A percentile compares a stretch with the other conserved stretches of the same genome.
phyloP scores from a whole-genome alignment of 805 yeast species.

The Pichia pseudocactophila region DNA sequence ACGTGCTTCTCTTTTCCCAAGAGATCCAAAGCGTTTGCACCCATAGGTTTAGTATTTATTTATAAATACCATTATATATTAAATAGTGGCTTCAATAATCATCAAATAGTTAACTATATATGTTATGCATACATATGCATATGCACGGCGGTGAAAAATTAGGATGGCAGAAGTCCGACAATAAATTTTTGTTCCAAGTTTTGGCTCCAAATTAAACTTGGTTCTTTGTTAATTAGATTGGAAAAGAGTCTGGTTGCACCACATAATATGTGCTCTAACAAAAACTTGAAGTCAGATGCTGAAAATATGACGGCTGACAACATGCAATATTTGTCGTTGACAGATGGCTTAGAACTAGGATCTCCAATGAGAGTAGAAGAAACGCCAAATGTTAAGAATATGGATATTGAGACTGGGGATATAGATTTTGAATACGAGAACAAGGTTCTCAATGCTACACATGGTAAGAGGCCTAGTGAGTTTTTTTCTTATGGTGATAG shows the following conservation, averaged over 20 bases:
- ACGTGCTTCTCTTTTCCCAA: slow-evolving; percentile 98
- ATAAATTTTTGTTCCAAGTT: too few species aligned
- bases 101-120: too few species aligned
- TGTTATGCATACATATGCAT: too few species aligned
- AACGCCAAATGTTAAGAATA: too few species aligned
- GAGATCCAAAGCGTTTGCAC: slow-evolving; percentile 91
- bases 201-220: too few species aligned
- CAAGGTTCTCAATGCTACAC: background rate
- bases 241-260: too few species aligned
- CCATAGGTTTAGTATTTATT: slow-evolving; percentile 41
- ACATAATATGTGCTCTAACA: background rate
- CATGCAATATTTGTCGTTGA: slow-evolving; percentile 2
- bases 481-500: slow-evolving; percentile 8
- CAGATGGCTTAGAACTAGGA: background rate
- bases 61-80: too few species aligned
- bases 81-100: too few species aligned
- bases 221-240: too few species aligned
- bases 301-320: background rate
- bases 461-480: slow-evolving; percentile 1
- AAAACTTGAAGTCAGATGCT: background rate
- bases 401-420: background rate
- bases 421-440: background rate
- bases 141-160: too few species aligned
- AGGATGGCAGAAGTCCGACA: too few species aligned
- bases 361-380: background rate